Conservation (phyloP, 164 flowering plant species). For the Aristolochia contorta region DNA sequence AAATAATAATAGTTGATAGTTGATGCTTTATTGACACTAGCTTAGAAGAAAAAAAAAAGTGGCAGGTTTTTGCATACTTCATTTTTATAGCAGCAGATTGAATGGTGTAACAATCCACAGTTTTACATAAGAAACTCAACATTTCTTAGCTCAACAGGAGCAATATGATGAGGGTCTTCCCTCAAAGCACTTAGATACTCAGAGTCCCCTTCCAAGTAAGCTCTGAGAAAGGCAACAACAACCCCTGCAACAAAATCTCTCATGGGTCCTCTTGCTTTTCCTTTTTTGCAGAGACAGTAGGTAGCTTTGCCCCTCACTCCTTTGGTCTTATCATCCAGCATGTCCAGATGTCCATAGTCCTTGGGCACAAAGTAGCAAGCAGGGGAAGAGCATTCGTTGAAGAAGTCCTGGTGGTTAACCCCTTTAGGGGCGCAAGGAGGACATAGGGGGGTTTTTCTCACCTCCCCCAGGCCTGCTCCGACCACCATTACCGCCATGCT, state of each 20-base stretch:
- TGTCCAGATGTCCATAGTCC: conserved; percentile 74
- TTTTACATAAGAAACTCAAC: conserved; percentile 16
- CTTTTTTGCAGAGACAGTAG: conserved; percentile 73
- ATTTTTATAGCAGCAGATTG: too few species aligned
- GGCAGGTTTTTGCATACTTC: too few species aligned
- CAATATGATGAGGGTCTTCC: conserved; percentile 16
- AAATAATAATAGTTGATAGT: too few species aligned
- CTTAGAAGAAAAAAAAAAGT: too few species aligned
- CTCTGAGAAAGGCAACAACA: conserved; percentile 61
- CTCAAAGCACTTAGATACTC: conserved; percentile 22
- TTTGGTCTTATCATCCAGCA: conserved; percentile 77
- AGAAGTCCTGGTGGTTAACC: conserved; percentile 72
- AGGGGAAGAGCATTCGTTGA: conserved; percentile 44
- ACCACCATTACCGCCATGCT: conserved; percentile 56
- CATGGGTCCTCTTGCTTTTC: conserved; percentile 80
- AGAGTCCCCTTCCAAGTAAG: conserved; percentile 44
- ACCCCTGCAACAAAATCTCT: conserved; percentile 68
- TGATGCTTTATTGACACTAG: too few species aligned
- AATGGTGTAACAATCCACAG: too few species aligned
- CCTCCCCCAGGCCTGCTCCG: conserved; percentile 70
- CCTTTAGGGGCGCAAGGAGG: conserved; percentile 90
- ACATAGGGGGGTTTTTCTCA: conserved; percentile 42
- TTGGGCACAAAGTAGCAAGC: conserved; percentile 59
- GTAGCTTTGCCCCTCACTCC: conserved; percentile 60
- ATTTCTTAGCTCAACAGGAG: conserved; percentile 37